These are phyloP conservation scores for Trichoderma sp. DNA, from an alignment of 2,329 filamentous ascomycete genomes.

Conservation along the genomic window DNA sequence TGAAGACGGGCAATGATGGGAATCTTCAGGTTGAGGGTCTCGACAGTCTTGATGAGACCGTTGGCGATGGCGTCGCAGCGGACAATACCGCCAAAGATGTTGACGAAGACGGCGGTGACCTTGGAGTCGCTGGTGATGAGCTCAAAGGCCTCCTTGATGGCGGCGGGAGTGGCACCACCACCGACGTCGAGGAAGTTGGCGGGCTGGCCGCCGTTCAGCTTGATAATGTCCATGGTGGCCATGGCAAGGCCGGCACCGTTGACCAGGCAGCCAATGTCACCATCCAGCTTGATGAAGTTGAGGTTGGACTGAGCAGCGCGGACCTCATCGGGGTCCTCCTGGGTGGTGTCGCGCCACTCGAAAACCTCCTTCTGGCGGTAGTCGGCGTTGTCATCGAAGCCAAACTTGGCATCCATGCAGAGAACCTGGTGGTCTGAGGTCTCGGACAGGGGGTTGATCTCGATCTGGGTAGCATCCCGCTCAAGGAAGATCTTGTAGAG, in stretches of 20 bases:
- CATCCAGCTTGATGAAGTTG: conserved; percentile 99
- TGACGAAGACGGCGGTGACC: conserved; percentile 98
- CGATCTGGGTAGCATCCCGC: conserved; percentile 98
- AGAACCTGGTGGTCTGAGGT: conserved; percentile 97
- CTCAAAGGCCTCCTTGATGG: conserved; percentile 97
- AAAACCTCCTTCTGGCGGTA: conserved; percentile 98
- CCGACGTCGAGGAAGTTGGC: conserved; percentile 99
- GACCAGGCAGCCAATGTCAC: conserved; percentile 98
- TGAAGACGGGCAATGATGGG: conserved; percentile 97
- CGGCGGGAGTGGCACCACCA: conserved; percentile 93
- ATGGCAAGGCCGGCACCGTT: conserved; percentile 99
- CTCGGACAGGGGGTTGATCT: conserved; percentile 99
- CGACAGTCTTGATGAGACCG: conserved; percentile 91
- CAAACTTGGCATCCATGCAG: conserved; percentile 99
- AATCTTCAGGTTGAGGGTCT: conserved; percentile 93
- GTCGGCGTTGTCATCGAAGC: conserved; percentile 98
- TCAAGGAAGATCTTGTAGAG: conserved; percentile 99
- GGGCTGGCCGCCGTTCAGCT: conserved; percentile 93
- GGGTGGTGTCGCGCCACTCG: conserved; percentile 86
- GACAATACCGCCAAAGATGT: conserved; percentile 99
- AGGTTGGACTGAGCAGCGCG: conserved; percentile 91
- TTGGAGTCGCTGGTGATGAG: conserved; percentile 98
- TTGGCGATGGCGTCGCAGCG: conserved; percentile 96
- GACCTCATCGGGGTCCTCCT: conserved; percentile 97
- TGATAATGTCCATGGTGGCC: conserved; percentile 99